phyloP scores from a whole-genome alignment of 2,329 filamentous ascomycete genomes.

The Fusarium lyarnte region DNA sequence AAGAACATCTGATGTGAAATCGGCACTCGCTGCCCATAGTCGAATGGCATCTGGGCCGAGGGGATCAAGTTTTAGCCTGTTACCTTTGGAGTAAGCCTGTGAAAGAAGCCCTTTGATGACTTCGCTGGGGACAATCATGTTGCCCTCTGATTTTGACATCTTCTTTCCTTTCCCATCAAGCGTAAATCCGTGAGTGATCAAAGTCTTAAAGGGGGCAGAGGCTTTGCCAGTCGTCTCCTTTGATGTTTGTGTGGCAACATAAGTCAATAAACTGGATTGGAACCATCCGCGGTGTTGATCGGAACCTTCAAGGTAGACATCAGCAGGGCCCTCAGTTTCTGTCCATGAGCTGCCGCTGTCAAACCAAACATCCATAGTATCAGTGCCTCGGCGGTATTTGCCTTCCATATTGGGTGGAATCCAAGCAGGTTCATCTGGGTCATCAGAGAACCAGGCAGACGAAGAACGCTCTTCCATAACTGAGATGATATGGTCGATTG shows the following conservation, averaged over 20 bases:
- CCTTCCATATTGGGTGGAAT: constrained; percentile 71
- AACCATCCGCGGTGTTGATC: constrained; percentile 99
- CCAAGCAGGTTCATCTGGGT: constrained; percentile 79
- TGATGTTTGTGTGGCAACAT: constrained; percentile 71
- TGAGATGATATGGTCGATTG: constrained; percentile 84
- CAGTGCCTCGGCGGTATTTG: constrained; percentile 77
- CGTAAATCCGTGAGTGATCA: constrained; percentile 97
- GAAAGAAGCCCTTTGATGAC: constrained; percentile 87
- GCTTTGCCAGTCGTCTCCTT: constrained; percentile 43
- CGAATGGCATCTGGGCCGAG: constrained; percentile 89
- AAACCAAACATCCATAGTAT: constrained; percentile 99
- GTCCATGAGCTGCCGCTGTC: constrained; percentile 97
- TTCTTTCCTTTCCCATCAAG: constrained; percentile 91
- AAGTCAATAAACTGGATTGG: constrained; percentile 91
- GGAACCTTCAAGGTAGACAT: constrained; percentile 92
- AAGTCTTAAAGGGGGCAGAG: constrained; percentile 78
- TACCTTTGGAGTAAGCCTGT: constrained; percentile 66
- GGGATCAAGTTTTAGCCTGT: constrained; percentile 63
- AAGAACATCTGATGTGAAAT: constrained; percentile 88
- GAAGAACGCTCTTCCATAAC: constrained; percentile 80
- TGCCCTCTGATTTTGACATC: constrained; percentile 98
- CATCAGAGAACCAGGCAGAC: constrained; percentile 96
- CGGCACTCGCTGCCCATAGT: constrained; percentile 89
- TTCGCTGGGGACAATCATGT: constrained; percentile 80
- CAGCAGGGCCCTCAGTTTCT: constrained; percentile 67